phyloP scores from a whole-genome alignment of 2,329 filamentous ascomycete species.

The Cercospora brassicicola region DNA sequence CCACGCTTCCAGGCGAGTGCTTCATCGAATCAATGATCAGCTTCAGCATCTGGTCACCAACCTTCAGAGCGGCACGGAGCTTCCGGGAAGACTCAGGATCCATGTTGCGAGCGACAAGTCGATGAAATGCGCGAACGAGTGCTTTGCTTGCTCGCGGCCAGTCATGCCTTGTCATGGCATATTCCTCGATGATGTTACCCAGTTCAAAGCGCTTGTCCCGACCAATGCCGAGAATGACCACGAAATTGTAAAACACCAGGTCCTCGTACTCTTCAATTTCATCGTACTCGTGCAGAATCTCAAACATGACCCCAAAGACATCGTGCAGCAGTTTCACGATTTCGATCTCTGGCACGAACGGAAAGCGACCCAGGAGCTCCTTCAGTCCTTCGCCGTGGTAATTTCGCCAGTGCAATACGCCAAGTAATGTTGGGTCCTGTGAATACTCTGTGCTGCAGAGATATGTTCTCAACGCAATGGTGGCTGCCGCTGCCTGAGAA shows the following conservation, averaged over 20 bases:
- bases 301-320: constrained; percentile 87
- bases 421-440: constrained; percentile 82
- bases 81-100: constrained; percentile 82
- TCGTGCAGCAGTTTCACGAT: constrained; percentile 90
- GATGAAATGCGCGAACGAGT: constrained; percentile 79
- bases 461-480: constrained; percentile 75
- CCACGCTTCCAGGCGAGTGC: constrained; percentile 52
- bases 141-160: constrained; percentile 91
- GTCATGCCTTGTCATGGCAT: constrained; percentile 84
- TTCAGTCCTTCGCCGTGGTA: constrained; percentile 67
- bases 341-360: constrained; percentile 95
- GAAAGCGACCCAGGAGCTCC: constrained; percentile 73
- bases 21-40: constrained; percentile 88
- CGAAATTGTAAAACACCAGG: constrained; percentile 83
- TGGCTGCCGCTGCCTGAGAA: constrained; percentile 72
- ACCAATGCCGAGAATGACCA: constrained; percentile 87
- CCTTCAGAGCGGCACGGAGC: constrained; percentile 88
- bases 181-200: constrained; percentile 84
- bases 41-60: constrained; percentile 86
- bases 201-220: constrained; percentile 93
- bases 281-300: constrained; percentile 85
- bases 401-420: constrained; percentile 72
- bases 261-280: constrained; percentile 92
- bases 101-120: constrained; percentile 77
- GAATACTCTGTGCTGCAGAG: constrained; percentile 94